Evolutionary conservation across 2,329 filamentous ascomycete species (phyloP).

Genomic region (Xylaria sp.): DNA sequence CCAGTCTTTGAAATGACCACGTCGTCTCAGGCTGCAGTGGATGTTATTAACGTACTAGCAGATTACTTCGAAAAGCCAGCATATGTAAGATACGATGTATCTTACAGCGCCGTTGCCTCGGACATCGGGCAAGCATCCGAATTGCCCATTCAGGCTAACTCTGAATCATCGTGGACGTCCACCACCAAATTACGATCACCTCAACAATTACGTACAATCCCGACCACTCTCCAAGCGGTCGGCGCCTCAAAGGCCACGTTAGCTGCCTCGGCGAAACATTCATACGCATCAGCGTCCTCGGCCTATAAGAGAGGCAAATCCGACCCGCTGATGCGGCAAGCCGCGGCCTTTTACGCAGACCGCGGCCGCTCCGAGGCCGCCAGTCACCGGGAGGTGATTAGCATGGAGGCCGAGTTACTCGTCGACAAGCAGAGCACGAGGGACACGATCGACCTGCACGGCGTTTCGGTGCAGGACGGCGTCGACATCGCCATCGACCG

Average conservation of each 20-base stretch:
- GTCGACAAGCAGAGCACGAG: slow-evolving; percentile 74
- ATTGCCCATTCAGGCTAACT: slow-evolving; percentile 1
- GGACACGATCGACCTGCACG: slow-evolving; percentile 80
- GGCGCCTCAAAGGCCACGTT: slow-evolving; percentile 33
- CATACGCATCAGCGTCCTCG: slow-evolving; percentile 54
- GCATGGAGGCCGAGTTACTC: slow-evolving; percentile 75
- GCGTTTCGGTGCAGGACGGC: slow-evolving; percentile 82
- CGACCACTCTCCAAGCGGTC: slow-evolving; percentile 37
- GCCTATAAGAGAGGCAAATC: slow-evolving; percentile 67
- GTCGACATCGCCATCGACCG: slow-evolving; percentile 78
- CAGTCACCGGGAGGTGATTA: slow-evolving; percentile 67
- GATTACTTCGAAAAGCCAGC: slow-evolving; percentile 56
- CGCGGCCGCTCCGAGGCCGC: slow-evolving; percentile 73
- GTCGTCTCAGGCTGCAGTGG: slow-evolving; percentile 46
- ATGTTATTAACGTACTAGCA: slow-evolving; percentile 57
- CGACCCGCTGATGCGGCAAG: slow-evolving; percentile 78
- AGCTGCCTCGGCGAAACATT: slow-evolving; percentile 43
- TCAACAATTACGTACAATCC: slow-evolving; percentile 5
- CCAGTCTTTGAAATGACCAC: slow-evolving; percentile 57
- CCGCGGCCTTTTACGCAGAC: slow-evolving; percentile 79
- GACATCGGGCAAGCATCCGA: slow-evolving; percentile 30
- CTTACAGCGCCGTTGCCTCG: slow-evolving; percentile 47
- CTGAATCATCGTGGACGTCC: slow-evolving; percentile 7
- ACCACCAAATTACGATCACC: not conserved
- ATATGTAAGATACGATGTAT: slow-evolving; percentile 48